These are phyloP conservation scores for Symbiotaphrina buchneri DNA, from an alignment of 495 filamentous ascomycete species.

Conservation along the genomic window DNA sequence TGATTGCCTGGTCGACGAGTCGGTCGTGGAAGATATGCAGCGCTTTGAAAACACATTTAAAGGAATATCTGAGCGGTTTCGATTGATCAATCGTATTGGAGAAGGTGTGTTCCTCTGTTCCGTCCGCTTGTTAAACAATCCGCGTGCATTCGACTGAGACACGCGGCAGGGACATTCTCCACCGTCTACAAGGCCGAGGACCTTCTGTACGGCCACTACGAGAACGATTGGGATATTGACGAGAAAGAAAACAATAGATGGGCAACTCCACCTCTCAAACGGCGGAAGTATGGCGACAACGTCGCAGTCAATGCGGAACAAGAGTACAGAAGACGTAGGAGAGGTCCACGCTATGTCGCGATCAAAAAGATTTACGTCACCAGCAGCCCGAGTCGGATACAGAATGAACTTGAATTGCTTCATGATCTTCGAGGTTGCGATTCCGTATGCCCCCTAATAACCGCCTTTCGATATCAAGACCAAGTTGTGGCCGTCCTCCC, in stretches of 20 bases:
- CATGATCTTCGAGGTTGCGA: constrained; percentile 64
- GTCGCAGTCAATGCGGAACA: constrained; percentile 3
- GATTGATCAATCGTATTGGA: constrained; percentile 88
- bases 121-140: background rate
- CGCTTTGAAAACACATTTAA: constrained; percentile 62
- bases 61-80: constrained; percentile 61
- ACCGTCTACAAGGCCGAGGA: constrained; percentile 99
- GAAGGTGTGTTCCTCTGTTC: constrained; percentile 36
- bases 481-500: constrained; percentile 90
- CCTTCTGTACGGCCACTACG: constrained; percentile 59
- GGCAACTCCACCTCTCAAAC: constrained; percentile 34
- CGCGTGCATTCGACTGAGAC: constrained; percentile 5
- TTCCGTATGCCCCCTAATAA: constrained; percentile 86
- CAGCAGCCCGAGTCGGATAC: constrained; percentile 73
- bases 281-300: constrained; percentile 15
- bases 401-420: constrained; percentile 94
- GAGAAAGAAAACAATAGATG: constrained; percentile 37
- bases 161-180: constrained; percentile 62
- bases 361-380: constrained; percentile 99
- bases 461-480: constrained; percentile 79
- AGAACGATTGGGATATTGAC: constrained; percentile 72
- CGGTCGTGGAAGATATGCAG: constrained; percentile 65
- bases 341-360: constrained; percentile 54
- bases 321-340: constrained; percentile 7
- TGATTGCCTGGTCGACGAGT: constrained; percentile 44